Conservation (phyloP, 164 flowering plant species). For the Magnolia officinalis region DNA sequence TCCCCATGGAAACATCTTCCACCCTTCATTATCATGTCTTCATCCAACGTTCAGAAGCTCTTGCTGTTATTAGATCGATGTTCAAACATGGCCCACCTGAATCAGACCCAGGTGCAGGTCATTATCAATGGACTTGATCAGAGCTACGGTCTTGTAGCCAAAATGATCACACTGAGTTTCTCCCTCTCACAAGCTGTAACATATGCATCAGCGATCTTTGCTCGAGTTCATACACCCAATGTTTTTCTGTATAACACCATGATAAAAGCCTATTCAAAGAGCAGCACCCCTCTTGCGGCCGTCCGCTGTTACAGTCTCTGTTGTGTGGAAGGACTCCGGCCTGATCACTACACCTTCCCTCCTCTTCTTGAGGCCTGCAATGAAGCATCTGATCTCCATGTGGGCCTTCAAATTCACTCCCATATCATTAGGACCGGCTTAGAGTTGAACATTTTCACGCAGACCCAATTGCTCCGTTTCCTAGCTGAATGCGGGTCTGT, state of each 20-base stretch:
- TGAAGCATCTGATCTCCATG: background rate
- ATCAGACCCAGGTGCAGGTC: background rate
- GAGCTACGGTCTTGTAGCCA: constrained; percentile 1
- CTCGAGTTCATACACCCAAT: constrained; percentile 1
- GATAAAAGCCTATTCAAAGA: constrained; percentile 5
- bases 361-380: constrained; percentile 1
- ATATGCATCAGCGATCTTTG: constrained; percentile 5
- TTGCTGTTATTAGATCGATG: background rate
- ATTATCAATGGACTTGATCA: constrained; percentile 4
- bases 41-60: background rate
- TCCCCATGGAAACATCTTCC: background rate
- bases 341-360: constrained; percentile 8
- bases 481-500: constrained; percentile 4
- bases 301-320: background rate
- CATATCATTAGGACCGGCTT: background rate
- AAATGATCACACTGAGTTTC: background rate
- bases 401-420: background rate
- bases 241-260: constrained; percentile 6
- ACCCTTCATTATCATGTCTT: background rate
- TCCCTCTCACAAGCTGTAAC: background rate
- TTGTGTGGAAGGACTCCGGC: background rate
- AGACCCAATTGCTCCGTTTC: constrained; percentile 1
- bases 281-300: background rate
- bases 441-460: background rate
- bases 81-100: background rate